Conservation (phyloP, 768 basidiomycete species). For the Polyporus arcularius region DNA sequence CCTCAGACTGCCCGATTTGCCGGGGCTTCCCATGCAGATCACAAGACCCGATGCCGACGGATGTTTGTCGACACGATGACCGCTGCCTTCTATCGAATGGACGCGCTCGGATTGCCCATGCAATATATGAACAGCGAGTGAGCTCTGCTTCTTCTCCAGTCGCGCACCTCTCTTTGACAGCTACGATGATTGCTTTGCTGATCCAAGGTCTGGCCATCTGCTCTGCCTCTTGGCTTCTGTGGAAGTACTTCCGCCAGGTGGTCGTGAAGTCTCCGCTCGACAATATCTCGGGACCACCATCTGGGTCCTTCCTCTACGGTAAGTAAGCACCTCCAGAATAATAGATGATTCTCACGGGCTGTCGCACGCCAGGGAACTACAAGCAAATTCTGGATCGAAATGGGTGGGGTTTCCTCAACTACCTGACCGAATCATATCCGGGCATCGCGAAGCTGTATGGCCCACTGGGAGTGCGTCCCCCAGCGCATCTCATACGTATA, state of each 20-base stretch:
- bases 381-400: conserved; percentile 4
- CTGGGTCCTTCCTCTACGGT: conserved; percentile 19
- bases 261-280: conserved; percentile 16
- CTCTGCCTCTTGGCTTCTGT: background rate
- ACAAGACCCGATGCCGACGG: no score
- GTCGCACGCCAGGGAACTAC: conserved; percentile 13
- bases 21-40: no score
- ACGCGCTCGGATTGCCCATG: no score
- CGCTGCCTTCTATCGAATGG: no score
- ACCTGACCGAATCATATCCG: conserved; percentile 35
- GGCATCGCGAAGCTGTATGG: conserved; percentile 48
- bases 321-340: background rate
- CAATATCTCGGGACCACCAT: conserved; percentile 20
- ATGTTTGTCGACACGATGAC: no score
- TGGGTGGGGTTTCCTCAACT: conserved; percentile 11
- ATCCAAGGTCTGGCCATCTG: background rate
- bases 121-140: no score
- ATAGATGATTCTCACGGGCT: no score
- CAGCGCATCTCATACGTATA: background rate
- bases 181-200: background rate
- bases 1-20: no score
- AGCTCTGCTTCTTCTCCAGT: no score
- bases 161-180: no score
- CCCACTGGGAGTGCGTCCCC: conserved; percentile 45
- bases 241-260: conserved; percentile 1